Evolutionary conservation across 2,329 filamentous ascomycete genomes (phyloP).

Genomic region (Claviceps lovelessii): DNA sequence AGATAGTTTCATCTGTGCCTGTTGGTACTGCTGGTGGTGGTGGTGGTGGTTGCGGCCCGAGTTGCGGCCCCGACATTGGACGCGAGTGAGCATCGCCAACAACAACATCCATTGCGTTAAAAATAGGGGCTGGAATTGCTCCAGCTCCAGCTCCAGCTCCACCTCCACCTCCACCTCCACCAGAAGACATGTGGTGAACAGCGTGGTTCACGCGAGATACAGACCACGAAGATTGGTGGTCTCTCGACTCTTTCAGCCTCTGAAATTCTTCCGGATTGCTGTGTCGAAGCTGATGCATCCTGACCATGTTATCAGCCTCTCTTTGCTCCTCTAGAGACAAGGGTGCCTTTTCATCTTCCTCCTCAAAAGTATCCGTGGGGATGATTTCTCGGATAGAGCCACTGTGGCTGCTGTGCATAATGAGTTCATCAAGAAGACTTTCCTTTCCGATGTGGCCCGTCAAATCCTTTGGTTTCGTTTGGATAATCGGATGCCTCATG

Average conservation of each 20-base stretch:
- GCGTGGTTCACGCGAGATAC: neutral
- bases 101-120: neutral
- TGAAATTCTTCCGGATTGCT: constrained; percentile 20
- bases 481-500: constrained; percentile 44
- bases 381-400: constrained; percentile 40
- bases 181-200: neutral
- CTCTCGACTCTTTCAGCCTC: constrained; percentile 8
- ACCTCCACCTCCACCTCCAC: neutral
- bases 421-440: constrained; percentile 37
- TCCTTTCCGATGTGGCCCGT: constrained; percentile 47
- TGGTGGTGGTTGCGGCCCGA: no score
- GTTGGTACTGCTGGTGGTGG: neutral
- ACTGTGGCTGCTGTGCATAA: constrained; percentile 16
- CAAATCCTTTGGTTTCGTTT: constrained; percentile 37
- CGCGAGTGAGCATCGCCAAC: neutral
- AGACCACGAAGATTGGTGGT: neutral
- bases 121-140: neutral
- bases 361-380: constrained; percentile 58
- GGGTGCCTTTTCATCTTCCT: constrained; percentile 42
- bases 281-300: constrained; percentile 19
- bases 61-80: neutral
- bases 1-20: neutral
- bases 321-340: constrained; percentile 47
- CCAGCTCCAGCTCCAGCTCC: neutral
- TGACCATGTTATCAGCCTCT: constrained; percentile 32